Conservation (phyloP, 2,329 filamentous ascomycete genomes). For the Colletotrichum coccodes region DNA sequence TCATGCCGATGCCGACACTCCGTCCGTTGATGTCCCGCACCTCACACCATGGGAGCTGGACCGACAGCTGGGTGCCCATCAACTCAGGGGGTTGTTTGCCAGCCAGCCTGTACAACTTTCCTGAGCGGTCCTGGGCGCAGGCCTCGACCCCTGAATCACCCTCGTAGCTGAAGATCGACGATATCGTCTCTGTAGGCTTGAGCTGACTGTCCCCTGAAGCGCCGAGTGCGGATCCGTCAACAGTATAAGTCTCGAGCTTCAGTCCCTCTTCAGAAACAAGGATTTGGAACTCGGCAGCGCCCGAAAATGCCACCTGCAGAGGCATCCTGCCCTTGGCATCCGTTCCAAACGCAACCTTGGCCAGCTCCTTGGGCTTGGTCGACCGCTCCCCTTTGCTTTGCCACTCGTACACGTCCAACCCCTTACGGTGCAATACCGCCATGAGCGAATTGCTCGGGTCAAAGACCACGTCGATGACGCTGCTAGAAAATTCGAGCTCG, state of each 20-base stretch:
- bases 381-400: conserved; percentile 67
- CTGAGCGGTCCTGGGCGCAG: conserved; percentile 58
- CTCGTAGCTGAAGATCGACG: conserved; percentile 45
- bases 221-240: not conserved
- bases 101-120: conserved; percentile 54
- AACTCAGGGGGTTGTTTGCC: conserved; percentile 18
- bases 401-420: conserved; percentile 77
- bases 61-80: conserved; percentile 31
- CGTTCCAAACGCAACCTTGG: conserved; percentile 50
- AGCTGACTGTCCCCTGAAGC: conserved; percentile 6
- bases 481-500: conserved; percentile 71
- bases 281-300: conserved; percentile 41
- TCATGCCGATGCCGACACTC: conserved; percentile 70
- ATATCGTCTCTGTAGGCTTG: conserved; percentile 16
- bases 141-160: conserved; percentile 42
- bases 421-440: conserved; percentile 75
- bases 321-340: conserved; percentile 30
- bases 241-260: conserved; percentile 19
- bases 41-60: conserved; percentile 64
- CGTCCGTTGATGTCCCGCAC: conserved; percentile 15
- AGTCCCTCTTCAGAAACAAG: conserved; percentile 41
- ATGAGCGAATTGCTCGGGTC: conserved; percentile 72
- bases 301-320: conserved; percentile 45
- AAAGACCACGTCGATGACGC: conserved; percentile 80
- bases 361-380: conserved; percentile 52